These are phyloP conservation scores for Hypoxylon lienhwacheense DNA, from an alignment of 495 filamentous ascomycete genomes.

Conservation along the genomic window DNA sequence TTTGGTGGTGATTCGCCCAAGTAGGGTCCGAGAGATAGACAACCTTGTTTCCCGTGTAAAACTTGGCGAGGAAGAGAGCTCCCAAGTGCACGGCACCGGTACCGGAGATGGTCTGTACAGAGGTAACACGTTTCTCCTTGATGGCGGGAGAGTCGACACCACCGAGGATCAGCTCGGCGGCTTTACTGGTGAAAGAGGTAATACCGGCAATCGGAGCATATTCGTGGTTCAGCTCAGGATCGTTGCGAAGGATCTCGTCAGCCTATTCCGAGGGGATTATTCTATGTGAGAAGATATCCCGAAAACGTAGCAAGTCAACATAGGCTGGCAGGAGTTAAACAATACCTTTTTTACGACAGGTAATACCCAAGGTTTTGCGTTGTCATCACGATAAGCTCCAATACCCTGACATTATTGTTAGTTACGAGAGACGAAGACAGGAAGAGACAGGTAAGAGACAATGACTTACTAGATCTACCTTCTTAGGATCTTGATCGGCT, in stretches of 20 bases:
- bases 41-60: slow-evolving; percentile 68
- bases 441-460: background rate
- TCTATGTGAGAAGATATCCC: background rate
- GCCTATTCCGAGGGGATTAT: slow-evolving; percentile 58
- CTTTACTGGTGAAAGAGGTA: slow-evolving; percentile 77
- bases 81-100: slow-evolving; percentile 90
- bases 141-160: slow-evolving; percentile 79
- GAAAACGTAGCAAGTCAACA: slow-evolving; percentile 33
- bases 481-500: slow-evolving; percentile 79
- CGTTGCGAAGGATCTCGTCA: slow-evolving; percentile 80
- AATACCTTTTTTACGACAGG: slow-evolving; percentile 93
- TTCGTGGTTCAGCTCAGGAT: slow-evolving; percentile 93
- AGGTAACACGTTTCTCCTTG: slow-evolving; percentile 75
- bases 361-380: slow-evolving; percentile 97
- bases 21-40: slow-evolving; percentile 93
- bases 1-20: slow-evolving; percentile 98
- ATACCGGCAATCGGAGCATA: slow-evolving; percentile 96
- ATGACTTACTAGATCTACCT: slow-evolving; percentile 75
- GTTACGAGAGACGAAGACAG: slow-evolving; percentile 1
- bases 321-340: slow-evolving; percentile 13
- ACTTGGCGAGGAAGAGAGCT: slow-evolving; percentile 79
- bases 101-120: slow-evolving; percentile 83
- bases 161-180: slow-evolving; percentile 80
- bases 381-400: slow-evolving; percentile 92
- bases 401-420: slow-evolving; percentile 60